Percentiles rank a stretch among this genome's conserved stretches.
Evolutionary conservation across 192 early-diverging fungal genomes (phyloP).

Genomic region (Coemansia sp.): DNA sequence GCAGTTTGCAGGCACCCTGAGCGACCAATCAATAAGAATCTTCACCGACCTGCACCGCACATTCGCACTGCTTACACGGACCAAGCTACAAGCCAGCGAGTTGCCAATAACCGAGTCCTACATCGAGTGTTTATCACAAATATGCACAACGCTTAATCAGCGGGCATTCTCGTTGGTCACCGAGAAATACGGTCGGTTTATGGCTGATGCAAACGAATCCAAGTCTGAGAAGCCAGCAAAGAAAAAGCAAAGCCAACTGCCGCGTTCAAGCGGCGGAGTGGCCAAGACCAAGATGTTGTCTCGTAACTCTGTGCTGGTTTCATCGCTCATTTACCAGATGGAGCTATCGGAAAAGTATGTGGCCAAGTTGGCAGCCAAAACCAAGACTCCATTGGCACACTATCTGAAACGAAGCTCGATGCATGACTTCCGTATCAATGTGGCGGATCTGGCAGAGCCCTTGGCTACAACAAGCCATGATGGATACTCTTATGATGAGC

Average conservation of each 20-base stretch:
- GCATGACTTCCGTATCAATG: constrained; percentile 72
- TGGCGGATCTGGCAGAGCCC: constrained; percentile 35
- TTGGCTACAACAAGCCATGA: too few relatives aligned
- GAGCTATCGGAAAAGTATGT: constrained; percentile 77
- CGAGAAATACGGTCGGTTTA: constrained; percentile 23
- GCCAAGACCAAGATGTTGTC: constrained; percentile 49
- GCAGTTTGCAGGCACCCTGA: constrained; percentile 7
- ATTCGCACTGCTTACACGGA: constrained; percentile 20
- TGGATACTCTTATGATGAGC: too few relatives aligned
- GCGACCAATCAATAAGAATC: constrained; percentile 22
- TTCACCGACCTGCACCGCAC: constrained; percentile 35
- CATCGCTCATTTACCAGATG: constrained; percentile 66
- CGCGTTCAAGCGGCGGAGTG: too few relatives aligned
- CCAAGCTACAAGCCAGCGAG: constrained; percentile 12
- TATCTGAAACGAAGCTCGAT: constrained; percentile 76
- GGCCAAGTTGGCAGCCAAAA: constrained; percentile 65
- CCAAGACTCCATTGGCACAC: constrained; percentile 70
- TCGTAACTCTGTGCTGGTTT: constrained; percentile 74
- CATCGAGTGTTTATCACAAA: constrained; percentile 22
- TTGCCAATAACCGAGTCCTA: constrained; percentile 43
- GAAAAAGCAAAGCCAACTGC: too few relatives aligned
- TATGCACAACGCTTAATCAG: constrained; percentile 33
- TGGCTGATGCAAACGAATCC: background rate
- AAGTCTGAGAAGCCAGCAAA: too few relatives aligned
- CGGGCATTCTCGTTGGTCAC: constrained; percentile 20